Conservation (phyloP, 331 rosid species). For the Acacia pycnantha region DNA sequence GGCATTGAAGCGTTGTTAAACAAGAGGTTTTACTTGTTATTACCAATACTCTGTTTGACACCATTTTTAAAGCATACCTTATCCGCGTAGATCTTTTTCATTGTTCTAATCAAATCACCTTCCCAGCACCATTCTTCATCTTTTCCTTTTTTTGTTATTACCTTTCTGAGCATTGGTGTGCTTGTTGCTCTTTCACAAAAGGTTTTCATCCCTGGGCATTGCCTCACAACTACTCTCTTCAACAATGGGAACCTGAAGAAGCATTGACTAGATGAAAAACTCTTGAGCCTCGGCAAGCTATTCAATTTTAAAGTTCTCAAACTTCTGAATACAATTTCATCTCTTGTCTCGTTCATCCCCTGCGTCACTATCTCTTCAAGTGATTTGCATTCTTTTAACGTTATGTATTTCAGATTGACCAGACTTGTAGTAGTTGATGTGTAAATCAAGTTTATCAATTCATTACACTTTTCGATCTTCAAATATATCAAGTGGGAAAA, state of each 20-base stretch:
- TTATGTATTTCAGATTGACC: background rate
- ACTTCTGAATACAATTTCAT: background rate
- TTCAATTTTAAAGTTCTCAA: background rate
- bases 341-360: background rate
- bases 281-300: background rate
- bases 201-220: background rate
- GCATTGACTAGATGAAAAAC: background rate
- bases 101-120: background rate
- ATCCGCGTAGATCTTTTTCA: background rate
- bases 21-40: background rate
- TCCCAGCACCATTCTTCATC: background rate
- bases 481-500: background rate
- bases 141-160: background rate
- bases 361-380: background rate
- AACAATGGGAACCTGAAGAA: background rate
- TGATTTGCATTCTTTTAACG: background rate
- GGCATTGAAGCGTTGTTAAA: background rate
- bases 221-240: background rate
- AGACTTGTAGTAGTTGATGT: background rate
- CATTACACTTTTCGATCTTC: background rate
- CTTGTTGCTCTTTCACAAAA: background rate
- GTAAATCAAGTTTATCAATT: background rate
- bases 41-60: background rate
- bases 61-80: background rate
- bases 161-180: background rate